Evolutionary conservation across 495 filamentous ascomycete genomes (phyloP).

Genomic region (Bacidia gigantensis): DNA sequence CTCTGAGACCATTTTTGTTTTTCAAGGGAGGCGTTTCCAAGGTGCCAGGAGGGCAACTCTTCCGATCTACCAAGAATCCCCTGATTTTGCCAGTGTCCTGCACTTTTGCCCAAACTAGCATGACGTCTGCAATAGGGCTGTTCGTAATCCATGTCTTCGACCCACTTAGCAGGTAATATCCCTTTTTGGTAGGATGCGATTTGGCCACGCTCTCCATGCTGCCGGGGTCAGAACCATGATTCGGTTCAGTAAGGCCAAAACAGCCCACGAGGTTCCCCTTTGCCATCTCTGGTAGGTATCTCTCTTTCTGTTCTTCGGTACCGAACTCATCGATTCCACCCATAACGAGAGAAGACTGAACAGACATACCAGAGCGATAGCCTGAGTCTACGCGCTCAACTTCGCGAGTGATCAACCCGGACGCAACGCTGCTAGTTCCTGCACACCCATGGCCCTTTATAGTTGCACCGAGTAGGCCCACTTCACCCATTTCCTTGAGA

Average conservation of each 20-base stretch:
- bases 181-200: constrained; percentile 76
- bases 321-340: constrained; percentile 93
- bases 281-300: constrained; percentile 69
- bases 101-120: constrained; percentile 91
- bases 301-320: constrained; percentile 77
- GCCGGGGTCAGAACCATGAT: constrained; percentile 93
- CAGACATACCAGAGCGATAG: constrained; percentile 90
- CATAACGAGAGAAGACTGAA: constrained; percentile 92
- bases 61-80: constrained; percentile 81
- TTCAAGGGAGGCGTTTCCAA: constrained; percentile 86
- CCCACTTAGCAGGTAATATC: constrained; percentile 66
- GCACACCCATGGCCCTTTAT: constrained; percentile 90
- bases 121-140: constrained; percentile 80
- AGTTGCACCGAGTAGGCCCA: constrained; percentile 81
- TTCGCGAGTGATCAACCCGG: constrained; percentile 85
- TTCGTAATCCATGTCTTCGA: constrained; percentile 99
- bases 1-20: constrained; percentile 87
- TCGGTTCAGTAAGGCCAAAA: constrained; percentile 93
- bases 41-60: constrained; percentile 68
- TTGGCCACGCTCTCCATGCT: constrained; percentile 86
- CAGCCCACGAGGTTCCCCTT: constrained; percentile 79
- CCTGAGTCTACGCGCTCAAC: constrained; percentile 94
- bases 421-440: constrained; percentile 82
- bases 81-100: constrained; percentile 83
- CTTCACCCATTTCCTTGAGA: constrained; percentile 86